Base-by-base conservation (phyloP, 768 basidiomycete species). In the Trametes punicea region DNA sequence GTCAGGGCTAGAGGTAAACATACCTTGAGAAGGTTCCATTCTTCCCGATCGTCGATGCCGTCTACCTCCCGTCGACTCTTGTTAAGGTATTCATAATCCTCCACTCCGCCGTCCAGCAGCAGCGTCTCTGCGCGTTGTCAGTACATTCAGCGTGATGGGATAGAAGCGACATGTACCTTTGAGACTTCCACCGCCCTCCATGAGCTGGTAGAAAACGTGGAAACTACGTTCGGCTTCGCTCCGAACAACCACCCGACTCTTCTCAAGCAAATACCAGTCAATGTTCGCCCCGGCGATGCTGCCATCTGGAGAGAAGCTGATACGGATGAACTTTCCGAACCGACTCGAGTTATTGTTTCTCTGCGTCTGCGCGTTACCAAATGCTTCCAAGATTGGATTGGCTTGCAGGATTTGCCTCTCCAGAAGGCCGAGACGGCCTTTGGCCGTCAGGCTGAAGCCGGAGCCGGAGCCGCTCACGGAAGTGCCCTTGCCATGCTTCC, bases 291-390 rank as follows among this genome's bases (percentile, higher is more conserved):
- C 97, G 0, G 94, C 90, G 55, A 99, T 99, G 62, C 92, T 93
- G 2, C 96, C 95, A 61, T 90, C 85, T 0, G 90, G 86, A 1
- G 91, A 83, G 72, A 99, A 99, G 67, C 88, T 89, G 58, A 99
- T 98, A 41, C 93, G 81, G 44, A 99, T 90, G 69, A 99, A 99
- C 73, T 99, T 99, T 27, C 94, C 95, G 69, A 99, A 99, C 34
- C 97, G 90, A 80, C 91, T 93, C 1, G 97, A 98, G 67, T 99
- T 99, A 73, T 98, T 98, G 68, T 99, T 99, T 41, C 95, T 78
- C 72, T 97, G 90, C 0, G 97, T 98, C 70, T 98, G 97, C 5
- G 97, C 96, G 69, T 99, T 99, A 27, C 97, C 97, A 62, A 99
- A 98, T 3, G 97, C 91, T 69, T 99, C 97, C 4, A 99, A 77